Conservation (phyloP, 148 eudicot genomes). For the Euryodendron excelsum region DNA sequence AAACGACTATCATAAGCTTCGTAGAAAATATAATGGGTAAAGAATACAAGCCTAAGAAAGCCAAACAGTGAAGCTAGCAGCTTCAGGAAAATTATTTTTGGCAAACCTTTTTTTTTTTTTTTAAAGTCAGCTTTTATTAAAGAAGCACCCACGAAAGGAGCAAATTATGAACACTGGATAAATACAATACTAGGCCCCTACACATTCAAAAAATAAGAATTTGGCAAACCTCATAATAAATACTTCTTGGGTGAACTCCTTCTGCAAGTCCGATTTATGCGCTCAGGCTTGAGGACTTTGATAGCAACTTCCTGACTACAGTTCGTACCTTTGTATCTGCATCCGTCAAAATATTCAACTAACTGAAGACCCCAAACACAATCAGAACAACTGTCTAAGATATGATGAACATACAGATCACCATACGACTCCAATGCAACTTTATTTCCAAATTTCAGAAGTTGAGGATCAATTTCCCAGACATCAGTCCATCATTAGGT, state of each 20-base stretch:
- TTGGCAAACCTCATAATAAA: constrained; percentile 84
- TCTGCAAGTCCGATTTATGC: constrained; percentile 78
- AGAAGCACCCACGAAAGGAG: not conserved
- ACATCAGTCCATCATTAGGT: constrained; percentile 91
- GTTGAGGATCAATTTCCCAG: constrained; percentile 94
- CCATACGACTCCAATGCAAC: constrained; percentile 98
- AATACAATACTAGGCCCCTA: not conserved
- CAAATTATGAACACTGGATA: not conserved
- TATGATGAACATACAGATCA: constrained; percentile 74
- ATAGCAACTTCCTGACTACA: constrained; percentile 97
- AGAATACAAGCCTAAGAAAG: not conserved
- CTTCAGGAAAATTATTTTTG: not conserved
- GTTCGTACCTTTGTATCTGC: constrained; percentile 91
- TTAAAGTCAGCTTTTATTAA: not conserved
- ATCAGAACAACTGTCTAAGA: not conserved
- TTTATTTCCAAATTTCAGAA: constrained; percentile 70
- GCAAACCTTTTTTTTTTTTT: not conserved
- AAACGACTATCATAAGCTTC: not conserved
- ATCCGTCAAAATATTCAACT: constrained; percentile 5
- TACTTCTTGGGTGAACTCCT: constrained; percentile 97
- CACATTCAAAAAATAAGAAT: not conserved
- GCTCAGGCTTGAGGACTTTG: constrained; percentile 87
- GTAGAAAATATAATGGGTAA: not conserved
- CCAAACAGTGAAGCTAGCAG: not conserved
- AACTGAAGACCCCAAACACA: not conserved